These are phyloP conservation scores for Juglanconis juglandina DNA, from an alignment of 2,329 filamentous ascomycete species.

Conservation along the genomic window DNA sequence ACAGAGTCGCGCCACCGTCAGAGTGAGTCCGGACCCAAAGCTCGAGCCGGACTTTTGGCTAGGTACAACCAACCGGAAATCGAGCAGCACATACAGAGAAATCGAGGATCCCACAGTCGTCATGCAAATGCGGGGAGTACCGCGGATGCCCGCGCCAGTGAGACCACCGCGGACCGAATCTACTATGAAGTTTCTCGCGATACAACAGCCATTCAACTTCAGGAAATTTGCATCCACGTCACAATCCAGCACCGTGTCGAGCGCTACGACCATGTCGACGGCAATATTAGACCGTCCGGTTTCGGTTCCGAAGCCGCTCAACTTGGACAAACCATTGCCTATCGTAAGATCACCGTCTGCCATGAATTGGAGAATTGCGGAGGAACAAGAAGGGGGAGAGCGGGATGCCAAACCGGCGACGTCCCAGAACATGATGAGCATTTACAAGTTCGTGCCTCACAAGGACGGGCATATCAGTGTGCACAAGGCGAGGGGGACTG, in stretches of 20 bases:
- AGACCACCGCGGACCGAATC: slow-evolving; percentile 6
- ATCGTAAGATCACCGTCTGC: neutral
- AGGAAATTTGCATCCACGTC: neutral
- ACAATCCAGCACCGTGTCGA: neutral
- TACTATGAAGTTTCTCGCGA: neutral
- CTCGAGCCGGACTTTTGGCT: slow-evolving; percentile 12
- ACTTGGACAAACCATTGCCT: slow-evolving; percentile 13
- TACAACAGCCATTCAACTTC: neutral
- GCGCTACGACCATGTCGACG: neutral
- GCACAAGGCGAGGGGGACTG: slow-evolving; percentile 9
- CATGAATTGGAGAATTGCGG: slow-evolving; percentile 12
- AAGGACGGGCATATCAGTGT: slow-evolving; percentile 20
- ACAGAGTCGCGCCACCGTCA: neutral
- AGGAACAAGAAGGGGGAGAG: neutral
- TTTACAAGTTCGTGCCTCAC: slow-evolving; percentile 20
- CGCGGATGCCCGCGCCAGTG: slow-evolving; percentile 7
- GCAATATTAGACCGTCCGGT: neutral
- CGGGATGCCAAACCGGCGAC: neutral
- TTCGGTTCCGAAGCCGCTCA: neutral
- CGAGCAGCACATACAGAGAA: slow-evolving; percentile 1
- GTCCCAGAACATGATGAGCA: slow-evolving; percentile 6
- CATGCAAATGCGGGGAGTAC: slow-evolving; percentile 3
- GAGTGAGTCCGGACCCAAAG: neutral
- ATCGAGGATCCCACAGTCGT: slow-evolving; percentile 3
- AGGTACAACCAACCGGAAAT: slow-evolving; percentile 4